Conservation (phyloP, 2,329 filamentous ascomycete genomes). For the Colletotrichum tropicicola region DNA sequence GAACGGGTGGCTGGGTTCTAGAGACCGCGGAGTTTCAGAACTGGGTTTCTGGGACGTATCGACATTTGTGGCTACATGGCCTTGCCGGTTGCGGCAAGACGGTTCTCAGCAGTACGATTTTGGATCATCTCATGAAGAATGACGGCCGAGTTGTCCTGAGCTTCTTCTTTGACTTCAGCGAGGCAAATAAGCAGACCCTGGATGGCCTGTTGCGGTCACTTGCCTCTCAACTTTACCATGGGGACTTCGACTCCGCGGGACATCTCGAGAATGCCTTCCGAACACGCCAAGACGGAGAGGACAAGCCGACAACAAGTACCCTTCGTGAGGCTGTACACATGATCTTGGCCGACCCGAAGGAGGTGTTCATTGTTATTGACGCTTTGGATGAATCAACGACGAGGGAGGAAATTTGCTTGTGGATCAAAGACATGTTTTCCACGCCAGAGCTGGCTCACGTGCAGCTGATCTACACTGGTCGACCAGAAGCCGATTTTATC, state of each 20-base stretch:
- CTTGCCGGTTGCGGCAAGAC: constrained; percentile 34
- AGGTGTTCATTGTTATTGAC: neutral
- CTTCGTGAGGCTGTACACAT: neutral
- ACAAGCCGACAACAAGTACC: neutral
- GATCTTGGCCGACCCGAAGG: neutral
- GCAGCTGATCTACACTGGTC: neutral
- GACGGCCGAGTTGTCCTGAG: neutral
- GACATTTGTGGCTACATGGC: constrained; percentile 33
- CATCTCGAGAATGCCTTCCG: neutral
- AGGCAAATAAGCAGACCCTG: constrained; percentile 31
- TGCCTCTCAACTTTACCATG: constrained; percentile 33
- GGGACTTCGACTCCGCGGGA: neutral
- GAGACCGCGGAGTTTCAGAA: constrained; percentile 11
- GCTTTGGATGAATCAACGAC: constrained; percentile 1
- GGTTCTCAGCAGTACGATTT: constrained; percentile 19
- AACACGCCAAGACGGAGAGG: neutral
- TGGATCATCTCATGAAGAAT: constrained; percentile 22
- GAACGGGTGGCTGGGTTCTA: constrained; percentile 30
- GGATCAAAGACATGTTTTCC: neutral
- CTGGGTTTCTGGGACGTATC: constrained; percentile 28
- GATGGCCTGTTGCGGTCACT: constrained; percentile 29
- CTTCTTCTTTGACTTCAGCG: constrained; percentile 36
- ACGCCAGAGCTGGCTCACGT: neutral
- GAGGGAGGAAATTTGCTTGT: neutral
- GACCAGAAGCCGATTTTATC: neutral